These are phyloP conservation scores for Colletotrichum sojae DNA, from an alignment of 2,329 filamentous ascomycete species.

Conservation along the genomic window DNA sequence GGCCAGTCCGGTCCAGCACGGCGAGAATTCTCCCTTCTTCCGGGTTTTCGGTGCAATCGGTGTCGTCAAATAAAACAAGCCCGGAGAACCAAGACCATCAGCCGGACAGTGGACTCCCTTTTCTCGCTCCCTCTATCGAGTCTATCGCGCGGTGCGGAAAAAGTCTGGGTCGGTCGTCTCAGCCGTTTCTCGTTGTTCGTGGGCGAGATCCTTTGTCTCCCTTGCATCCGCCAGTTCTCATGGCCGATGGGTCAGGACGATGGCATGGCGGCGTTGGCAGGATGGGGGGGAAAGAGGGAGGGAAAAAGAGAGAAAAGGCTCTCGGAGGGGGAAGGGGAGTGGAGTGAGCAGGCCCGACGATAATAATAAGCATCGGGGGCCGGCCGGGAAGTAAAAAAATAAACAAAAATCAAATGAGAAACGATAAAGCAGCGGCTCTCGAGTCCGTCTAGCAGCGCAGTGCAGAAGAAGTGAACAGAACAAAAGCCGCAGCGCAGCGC, in stretches of 20 bases:
- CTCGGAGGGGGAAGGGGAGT: conserved; percentile 9
- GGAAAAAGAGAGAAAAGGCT: conserved; percentile 17
- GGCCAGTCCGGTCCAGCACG: neutral
- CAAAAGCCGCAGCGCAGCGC: conserved; percentile 1
- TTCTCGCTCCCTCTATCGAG: neutral
- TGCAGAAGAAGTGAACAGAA: neutral
- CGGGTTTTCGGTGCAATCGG: neutral
- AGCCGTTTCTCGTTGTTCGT: conserved; percentile 37
- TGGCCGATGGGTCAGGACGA: conserved; percentile 38
- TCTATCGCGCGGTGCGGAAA: neutral
- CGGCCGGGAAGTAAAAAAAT: conserved; percentile 17
- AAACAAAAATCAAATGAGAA: conserved; percentile 11
- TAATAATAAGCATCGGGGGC: conserved; percentile 37
- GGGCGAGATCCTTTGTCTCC: conserved; percentile 39
- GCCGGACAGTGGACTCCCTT: neutral
- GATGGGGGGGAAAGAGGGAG: conserved; percentile 15
- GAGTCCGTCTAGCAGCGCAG: neutral
- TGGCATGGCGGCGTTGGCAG: conserved; percentile 46
- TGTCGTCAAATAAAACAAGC: neutral
- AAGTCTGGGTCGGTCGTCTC: conserved; percentile 12
- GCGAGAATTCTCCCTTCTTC: conserved; percentile 4
- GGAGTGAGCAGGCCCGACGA: conserved; percentile 32
- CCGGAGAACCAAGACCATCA: conserved; percentile 6
- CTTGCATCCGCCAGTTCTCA: conserved; percentile 41
- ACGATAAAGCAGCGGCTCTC: neutral